phyloP scores from a whole-genome alignment of 2,329 filamentous ascomycete species.

The Mariannaea elegans region DNA sequence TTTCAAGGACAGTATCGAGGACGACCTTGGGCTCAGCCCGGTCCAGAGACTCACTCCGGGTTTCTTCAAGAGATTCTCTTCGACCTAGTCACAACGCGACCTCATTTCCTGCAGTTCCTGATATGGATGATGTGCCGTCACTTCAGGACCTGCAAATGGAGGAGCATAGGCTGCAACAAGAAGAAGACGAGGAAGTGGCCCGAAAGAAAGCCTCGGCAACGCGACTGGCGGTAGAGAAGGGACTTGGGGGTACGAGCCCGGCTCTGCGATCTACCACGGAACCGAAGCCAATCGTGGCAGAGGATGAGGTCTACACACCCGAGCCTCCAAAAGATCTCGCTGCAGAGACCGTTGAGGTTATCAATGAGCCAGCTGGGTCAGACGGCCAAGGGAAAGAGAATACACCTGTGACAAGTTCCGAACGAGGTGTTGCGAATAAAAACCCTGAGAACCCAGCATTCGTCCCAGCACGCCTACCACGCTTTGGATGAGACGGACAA shows the following conservation, averaged over 20 bases:
- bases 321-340: slow-evolving; percentile 21
- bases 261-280: slow-evolving; percentile 23
- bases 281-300: slow-evolving; percentile 41
- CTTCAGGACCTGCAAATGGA: slow-evolving; percentile 63
- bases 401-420: slow-evolving; percentile 40
- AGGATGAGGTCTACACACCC: slow-evolving; percentile 44
- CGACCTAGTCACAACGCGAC: slow-evolving; percentile 36
- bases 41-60: slow-evolving; percentile 42
- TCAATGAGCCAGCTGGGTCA: neutral
- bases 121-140: slow-evolving; percentile 53
- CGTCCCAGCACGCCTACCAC: slow-evolving; percentile 67
- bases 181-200: slow-evolving; percentile 64
- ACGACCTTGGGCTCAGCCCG: slow-evolving; percentile 62
- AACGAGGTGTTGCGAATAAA: slow-evolving; percentile 15
- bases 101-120: slow-evolving; percentile 46
- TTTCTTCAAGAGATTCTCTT: slow-evolving; percentile 45
- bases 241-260: slow-evolving; percentile 47
- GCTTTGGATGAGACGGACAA: slow-evolving; percentile 54
- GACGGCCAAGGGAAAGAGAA: slow-evolving; percentile 18
- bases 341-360: slow-evolving; percentile 23
- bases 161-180: slow-evolving; percentile 58
- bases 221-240: slow-evolving; percentile 59
- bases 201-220: slow-evolving; percentile 62
- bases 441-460: slow-evolving; percentile 49
- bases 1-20: slow-evolving; percentile 64